Conservation (phyloP, 1,139 yeast species). For the Hanseniaspora gamundiae region DNA sequence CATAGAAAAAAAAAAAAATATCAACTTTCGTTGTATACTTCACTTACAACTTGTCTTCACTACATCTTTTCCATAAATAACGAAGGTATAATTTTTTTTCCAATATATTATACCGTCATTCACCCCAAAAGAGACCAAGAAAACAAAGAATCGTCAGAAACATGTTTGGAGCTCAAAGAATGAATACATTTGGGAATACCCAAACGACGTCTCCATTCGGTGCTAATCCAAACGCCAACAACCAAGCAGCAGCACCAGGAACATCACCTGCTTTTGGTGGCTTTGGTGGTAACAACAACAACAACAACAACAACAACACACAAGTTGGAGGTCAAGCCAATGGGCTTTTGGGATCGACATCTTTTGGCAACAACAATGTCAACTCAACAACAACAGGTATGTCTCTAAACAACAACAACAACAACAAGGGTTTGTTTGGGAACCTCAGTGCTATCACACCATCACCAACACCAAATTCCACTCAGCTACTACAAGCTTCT, state of each 20-base stretch:
- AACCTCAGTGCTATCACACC: slow-evolving; percentile 4
- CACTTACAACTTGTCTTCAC: no score
- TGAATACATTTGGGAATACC: background rate
- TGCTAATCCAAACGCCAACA: background rate
- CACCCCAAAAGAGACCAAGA: no score
- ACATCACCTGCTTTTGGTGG: slow-evolving; percentile 5
- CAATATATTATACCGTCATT: no score
- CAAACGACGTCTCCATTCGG: background rate
- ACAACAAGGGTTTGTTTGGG: slow-evolving; percentile 8
- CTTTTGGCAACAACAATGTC: slow-evolving; percentile 26
- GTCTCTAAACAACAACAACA: slow-evolving; percentile 21
- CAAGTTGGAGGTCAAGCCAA: slow-evolving; percentile 44
- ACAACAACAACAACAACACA: slow-evolving; percentile 14
- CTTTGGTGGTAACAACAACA: no score
- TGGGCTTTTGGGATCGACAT: slow-evolving; percentile 29
- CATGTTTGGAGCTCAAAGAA: background rate
- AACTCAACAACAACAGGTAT: slow-evolving; percentile 25
- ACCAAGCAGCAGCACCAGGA: no score
- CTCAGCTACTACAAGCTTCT: slow-evolving; percentile 27
- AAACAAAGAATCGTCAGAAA: no score
- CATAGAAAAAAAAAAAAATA: no score
- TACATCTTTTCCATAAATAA: no score
- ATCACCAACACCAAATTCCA: slow-evolving; percentile 22
- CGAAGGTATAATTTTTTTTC: no score
- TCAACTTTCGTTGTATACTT: no score